Conservation (phyloP, 169 alveolate genomes). For the Plasmodium gaboni region DNA sequence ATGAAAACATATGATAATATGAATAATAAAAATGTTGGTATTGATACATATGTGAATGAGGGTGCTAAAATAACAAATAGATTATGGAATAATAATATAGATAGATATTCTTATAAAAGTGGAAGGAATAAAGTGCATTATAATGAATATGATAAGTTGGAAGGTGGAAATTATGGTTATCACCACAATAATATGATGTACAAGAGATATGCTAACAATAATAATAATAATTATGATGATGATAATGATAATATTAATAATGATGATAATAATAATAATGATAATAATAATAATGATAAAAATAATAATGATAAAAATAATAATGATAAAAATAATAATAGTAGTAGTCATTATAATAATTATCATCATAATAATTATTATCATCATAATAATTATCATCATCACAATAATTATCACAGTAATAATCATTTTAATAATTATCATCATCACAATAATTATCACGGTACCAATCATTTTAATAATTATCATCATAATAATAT, state of each 20-base stretch:
- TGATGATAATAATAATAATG: neutral
- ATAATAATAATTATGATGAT: neutral
- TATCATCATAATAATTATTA: neutral
- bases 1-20: neutral
- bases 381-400: neutral
- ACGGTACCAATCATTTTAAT: neutral
- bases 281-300: neutral
- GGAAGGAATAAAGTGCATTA: neutral
- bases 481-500: neutral
- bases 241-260: neutral
- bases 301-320: neutral
- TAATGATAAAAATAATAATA: neutral
- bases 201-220: neutral
- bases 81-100: neutral
- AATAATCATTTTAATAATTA: neutral
- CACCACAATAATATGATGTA: neutral
- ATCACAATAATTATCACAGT: neutral
- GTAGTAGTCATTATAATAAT: neutral
- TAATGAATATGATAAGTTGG: neutral
- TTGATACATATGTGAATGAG: neutral
- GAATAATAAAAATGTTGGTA: neutral
- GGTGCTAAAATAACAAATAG: neutral
- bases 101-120: neutral
- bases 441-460: neutral
- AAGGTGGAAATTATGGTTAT: neutral